Base-by-base conservation (phyloP, 345 rosid species). In the Viola odorata region DNA sequence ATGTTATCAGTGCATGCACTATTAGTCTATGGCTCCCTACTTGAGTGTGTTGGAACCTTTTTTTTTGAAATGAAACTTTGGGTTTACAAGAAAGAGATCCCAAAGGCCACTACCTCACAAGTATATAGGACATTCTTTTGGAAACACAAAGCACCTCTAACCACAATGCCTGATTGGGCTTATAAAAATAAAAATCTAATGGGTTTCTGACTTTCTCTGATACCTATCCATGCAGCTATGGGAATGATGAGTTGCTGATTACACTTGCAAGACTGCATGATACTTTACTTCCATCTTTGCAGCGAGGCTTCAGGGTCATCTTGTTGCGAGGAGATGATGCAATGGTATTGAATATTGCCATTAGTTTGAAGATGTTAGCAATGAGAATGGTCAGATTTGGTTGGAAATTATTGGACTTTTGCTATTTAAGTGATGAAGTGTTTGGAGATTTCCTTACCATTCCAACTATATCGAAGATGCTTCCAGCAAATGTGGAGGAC, bases 401-500 rank as follows among this genome's bases (percentile, higher is more conserved):
- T 57, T 90, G 96, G 97, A 90, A 75, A 68, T 70, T 94, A 38
- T 75, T 94, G 66, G 80, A 88, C 65, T 53, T 57, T 53, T 84
- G 97, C 70, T 94, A 84, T 75, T 80, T 94, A 53, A 82, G 84
- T 54, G 74, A 68, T 66, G 91, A 78, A 57, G 64, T 78, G 50
- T 66, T 76, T 74, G 71, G 75, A 67, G 79, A 80, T 60, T 70
- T 64, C 47, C 72, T 72, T 41, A 61, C 76, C 37, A 32, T 73
- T 69, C 82, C 87, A 65, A 60, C 81, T 51, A 63, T 75, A 57
- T 73, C 91, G 37, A 90, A 90, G 82, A 88, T 94, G 68, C 84
- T 87, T 64, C 96, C 99, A 1, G 88, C 96, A 49, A 86, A 81
- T 49, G 84, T 94, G 14, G 97, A 90, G 72, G 97, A 94, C 75